phyloP scores from a whole-genome alignment of 306 rosid genomes.

The Rosa multiflora region DNA sequence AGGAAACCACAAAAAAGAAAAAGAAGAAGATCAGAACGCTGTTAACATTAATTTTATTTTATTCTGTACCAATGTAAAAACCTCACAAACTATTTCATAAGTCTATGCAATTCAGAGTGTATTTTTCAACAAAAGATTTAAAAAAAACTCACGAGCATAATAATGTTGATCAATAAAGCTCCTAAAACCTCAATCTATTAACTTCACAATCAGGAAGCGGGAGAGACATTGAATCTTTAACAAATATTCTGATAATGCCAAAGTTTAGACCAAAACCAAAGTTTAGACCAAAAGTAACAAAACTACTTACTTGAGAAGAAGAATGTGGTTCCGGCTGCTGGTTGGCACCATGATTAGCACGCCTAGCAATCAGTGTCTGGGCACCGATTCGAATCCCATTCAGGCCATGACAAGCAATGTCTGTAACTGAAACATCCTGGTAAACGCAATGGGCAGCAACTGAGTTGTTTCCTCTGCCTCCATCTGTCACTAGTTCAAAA shows the following conservation, averaged over 20 bases:
- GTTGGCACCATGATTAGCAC: constrained; percentile 76
- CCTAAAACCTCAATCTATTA: background rate
- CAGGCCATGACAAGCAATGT: constrained; percentile 91
- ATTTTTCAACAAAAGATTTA: background rate
- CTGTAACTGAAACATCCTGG: constrained; percentile 95
- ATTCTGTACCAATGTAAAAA: background rate
- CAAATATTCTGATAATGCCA: background rate
- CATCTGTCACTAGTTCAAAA: constrained; percentile 87
- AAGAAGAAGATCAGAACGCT: background rate
- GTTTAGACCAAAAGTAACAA: no score
- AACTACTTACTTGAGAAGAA: background rate
- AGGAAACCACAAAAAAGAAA: no score
- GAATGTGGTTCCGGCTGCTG: background rate
- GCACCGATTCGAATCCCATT: constrained; percentile 32
- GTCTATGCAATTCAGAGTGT: background rate
- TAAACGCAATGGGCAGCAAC: constrained; percentile 91
- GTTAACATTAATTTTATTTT: background rate
- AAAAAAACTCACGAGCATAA: background rate
- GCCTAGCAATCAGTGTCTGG: constrained; percentile 59
- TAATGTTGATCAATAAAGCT: background rate
- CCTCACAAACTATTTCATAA: background rate
- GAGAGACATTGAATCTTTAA: background rate
- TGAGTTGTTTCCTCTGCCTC: constrained; percentile 90
- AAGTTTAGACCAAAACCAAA: background rate
- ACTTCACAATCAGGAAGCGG: background rate